phyloP scores from a whole-genome alignment of 2,329 filamentous ascomycete genomes.

The Paracamarosporium sp. region DNA sequence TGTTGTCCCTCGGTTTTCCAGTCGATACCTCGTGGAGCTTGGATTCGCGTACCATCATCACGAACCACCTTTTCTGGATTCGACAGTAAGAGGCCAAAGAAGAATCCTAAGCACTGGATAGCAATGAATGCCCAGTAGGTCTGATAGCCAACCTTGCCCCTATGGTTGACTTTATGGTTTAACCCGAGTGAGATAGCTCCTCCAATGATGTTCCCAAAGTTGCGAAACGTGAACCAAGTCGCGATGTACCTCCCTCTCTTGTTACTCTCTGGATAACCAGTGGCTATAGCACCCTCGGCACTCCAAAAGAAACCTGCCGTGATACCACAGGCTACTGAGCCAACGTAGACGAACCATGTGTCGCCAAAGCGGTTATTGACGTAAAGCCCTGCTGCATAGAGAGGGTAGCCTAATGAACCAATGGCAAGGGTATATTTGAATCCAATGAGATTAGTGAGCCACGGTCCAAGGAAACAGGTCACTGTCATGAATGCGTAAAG shows the following conservation, averaged over 20 bases:
- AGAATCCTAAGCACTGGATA: slow-evolving; percentile 54
- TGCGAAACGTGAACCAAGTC: slow-evolving; percentile 61
- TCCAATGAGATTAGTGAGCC: slow-evolving; percentile 16
- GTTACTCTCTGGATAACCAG: slow-evolving; percentile 25
- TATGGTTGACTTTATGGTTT: slow-evolving; percentile 51
- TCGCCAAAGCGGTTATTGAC: slow-evolving; percentile 21
- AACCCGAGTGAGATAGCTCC: slow-evolving; percentile 58
- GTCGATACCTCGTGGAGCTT: slow-evolving; percentile 32
- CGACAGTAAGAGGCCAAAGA: slow-evolving; percentile 52
- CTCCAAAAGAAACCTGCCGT: slow-evolving; percentile 21
- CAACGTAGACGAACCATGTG: slow-evolving; percentile 19
- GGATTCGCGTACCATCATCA: slow-evolving; percentile 46
- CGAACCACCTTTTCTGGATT: slow-evolving; percentile 53
- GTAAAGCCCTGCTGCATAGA: slow-evolving; percentile 23
- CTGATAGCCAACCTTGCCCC: slow-evolving; percentile 54
- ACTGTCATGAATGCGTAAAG: slow-evolving; percentile 20
- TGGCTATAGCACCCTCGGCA: slow-evolving; percentile 17
- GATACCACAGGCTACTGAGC: slow-evolving; percentile 19
- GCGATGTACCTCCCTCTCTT: slow-evolving; percentile 51
- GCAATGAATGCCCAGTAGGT: slow-evolving; percentile 49
- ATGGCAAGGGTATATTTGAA: slow-evolving; percentile 18
- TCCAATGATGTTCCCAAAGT: slow-evolving; percentile 60
- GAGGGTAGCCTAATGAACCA: slow-evolving; percentile 20
- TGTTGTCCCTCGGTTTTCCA: slow-evolving; percentile 41
- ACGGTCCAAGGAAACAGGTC: slow-evolving; percentile 17